Evolutionary conservation across 2,329 filamentous ascomycete genomes (phyloP).

Genomic region (Celoporthe dispersa): DNA sequence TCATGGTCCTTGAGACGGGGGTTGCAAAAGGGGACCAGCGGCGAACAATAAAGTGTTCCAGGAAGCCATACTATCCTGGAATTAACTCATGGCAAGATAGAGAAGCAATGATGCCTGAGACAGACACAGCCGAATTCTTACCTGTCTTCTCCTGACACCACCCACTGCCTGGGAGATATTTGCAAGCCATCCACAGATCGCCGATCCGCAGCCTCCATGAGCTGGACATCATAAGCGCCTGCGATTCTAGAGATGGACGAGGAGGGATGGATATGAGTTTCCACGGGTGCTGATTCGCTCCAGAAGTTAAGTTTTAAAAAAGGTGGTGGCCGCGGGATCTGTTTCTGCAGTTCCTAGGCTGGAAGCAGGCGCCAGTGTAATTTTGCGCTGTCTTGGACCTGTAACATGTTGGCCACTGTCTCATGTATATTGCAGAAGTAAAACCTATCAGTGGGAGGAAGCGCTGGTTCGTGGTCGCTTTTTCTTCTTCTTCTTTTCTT

Average conservation of each 20-base stretch:
- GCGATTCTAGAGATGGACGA: background rate
- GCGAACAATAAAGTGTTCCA: background rate
- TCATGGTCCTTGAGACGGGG: background rate
- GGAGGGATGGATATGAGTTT: background rate
- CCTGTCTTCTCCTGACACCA: background rate
- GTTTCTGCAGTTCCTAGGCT: background rate
- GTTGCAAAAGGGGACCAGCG: background rate
- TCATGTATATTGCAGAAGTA: background rate
- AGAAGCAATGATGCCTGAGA: background rate
- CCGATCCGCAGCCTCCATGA: background rate
- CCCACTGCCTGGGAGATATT: background rate
- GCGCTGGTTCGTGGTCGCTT: background rate
- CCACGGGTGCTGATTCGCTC: background rate
- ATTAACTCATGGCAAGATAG: background rate
- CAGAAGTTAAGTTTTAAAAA: background rate
- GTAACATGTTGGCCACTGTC: background rate
- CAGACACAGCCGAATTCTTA: background rate
- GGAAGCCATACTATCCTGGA: background rate
- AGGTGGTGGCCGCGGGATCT: conserved; percentile 1
- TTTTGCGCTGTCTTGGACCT: background rate
- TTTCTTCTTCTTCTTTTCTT: background rate
- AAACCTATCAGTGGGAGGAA: background rate
- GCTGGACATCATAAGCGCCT: background rate
- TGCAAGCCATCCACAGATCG: background rate
- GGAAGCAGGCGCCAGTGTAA: background rate